These are phyloP conservation scores for Bryoglossum gracile DNA, from an alignment of 495 filamentous ascomycete genomes.

Conservation along the genomic window DNA sequence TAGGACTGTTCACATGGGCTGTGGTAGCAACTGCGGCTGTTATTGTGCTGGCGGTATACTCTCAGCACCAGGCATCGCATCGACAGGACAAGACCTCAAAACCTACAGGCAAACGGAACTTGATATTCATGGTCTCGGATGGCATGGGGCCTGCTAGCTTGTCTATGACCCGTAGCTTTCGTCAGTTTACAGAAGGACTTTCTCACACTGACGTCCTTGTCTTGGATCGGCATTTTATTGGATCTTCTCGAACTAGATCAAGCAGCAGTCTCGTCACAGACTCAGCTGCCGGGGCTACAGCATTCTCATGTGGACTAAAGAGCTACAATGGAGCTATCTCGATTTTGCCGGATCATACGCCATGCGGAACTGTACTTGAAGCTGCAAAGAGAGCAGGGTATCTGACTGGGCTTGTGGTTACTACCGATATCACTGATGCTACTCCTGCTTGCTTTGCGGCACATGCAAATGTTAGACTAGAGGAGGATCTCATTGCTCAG, in stretches of 20 bases:
- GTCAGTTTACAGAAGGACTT: conserved; percentile 56
- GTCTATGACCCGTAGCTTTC: conserved; percentile 73
- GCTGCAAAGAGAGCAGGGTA: conserved; percentile 88
- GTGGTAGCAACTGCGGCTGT: conserved; percentile 75
- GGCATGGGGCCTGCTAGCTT: conserved; percentile 95
- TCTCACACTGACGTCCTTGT: conserved; percentile 64
- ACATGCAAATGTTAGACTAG: conserved; percentile 69
- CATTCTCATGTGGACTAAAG: conserved; percentile 87
- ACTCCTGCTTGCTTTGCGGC: conserved; percentile 95
- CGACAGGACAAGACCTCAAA: conserved; percentile 8
- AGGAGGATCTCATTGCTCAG: conserved; percentile 85
- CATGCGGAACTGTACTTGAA: conserved; percentile 92
- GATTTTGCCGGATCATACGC: conserved; percentile 71
- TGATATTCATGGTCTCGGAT: conserved; percentile 98
- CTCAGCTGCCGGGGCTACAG: conserved; percentile 90
- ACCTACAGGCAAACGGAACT: conserved; percentile 65
- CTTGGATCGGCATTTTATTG: conserved; percentile 81
- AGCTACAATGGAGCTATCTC: conserved; percentile 96
- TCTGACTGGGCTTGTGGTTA: conserved; percentile 89
- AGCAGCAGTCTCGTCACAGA: conserved; percentile 80
- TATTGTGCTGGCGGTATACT: conserved; percentile 65
- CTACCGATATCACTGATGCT: conserved; percentile 90
- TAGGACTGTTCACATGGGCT: conserved; percentile 80
- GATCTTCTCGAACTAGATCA: conserved; percentile 79
- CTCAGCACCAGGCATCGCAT: conserved; percentile 50